phyloP scores from a whole-genome alignment of 768 basidiomycete species.

The Infundibulicybe gibba region DNA sequence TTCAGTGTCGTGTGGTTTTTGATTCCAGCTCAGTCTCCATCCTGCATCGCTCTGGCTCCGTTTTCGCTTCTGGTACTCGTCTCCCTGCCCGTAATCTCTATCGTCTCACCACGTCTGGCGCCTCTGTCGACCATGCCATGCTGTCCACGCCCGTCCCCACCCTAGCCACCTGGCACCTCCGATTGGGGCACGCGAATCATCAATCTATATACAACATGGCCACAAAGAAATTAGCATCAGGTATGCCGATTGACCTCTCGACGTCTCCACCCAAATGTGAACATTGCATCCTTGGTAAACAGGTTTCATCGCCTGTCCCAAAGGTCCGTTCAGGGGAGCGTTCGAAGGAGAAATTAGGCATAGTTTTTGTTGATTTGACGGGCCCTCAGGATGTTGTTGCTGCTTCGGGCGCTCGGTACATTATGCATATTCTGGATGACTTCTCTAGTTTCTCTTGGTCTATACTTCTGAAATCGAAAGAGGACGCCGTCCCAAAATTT shows the following conservation, averaged over 20 bases:
- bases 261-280: too few relatives aligned
- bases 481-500: slow-evolving; percentile 1
- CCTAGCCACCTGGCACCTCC: too few relatives aligned
- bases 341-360: slow-evolving; percentile 1
- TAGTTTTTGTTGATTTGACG: slow-evolving; percentile 4
- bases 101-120: background rate
- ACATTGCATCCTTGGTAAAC: too few relatives aligned
- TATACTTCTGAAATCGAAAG: slow-evolving; percentile 22
- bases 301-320: background rate
- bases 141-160: too few relatives aligned
- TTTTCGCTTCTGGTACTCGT: background rate
- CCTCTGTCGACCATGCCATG: background rate
- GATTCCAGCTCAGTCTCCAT: too few relatives aligned
- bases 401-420: background rate
- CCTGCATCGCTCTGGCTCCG: too few relatives aligned
- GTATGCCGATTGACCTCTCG: background rate
- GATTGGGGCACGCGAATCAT: background rate
- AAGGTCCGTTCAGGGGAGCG: background rate
- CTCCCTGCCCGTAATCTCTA: background rate
- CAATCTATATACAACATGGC: slow-evolving; percentile 3
- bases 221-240: background rate
- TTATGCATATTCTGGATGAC: slow-evolving; percentile 9
- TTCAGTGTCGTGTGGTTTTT: too few relatives aligned
- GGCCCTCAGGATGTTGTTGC: slow-evolving; percentile 3
- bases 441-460: slow-evolving; percentile 19